phyloP scores from a whole-genome alignment of 225 moss, liverwort and hornwort genomes.

The Pseudoscleropodium purum region DNA sequence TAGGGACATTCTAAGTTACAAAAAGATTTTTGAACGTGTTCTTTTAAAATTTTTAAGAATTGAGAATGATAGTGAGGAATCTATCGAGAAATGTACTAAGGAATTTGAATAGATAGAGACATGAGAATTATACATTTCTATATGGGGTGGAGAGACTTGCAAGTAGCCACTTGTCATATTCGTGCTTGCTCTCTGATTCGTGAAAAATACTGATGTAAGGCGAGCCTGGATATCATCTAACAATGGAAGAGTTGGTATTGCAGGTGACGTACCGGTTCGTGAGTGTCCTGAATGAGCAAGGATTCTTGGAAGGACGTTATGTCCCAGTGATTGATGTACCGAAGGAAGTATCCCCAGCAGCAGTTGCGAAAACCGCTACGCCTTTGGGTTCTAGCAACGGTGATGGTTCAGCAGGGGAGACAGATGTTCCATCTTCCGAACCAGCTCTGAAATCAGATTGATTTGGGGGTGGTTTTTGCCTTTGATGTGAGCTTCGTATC shows the following conservation, averaged over 20 bases:
- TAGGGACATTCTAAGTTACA: not conserved
- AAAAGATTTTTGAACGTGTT: not conserved
- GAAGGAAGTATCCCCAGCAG: not conserved
- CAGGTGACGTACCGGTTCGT: conserved; percentile 95
- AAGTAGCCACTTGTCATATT: not conserved
- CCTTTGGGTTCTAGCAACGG: conserved; percentile 41
- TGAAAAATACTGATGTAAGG: not conserved
- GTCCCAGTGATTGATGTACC: conserved; percentile 66
- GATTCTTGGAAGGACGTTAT: conserved; percentile 91
- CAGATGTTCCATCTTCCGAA: conserved; percentile 31
- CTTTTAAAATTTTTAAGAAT: too few relatives aligned
- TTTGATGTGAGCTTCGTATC: not conserved
- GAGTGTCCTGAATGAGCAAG: conserved; percentile 98
- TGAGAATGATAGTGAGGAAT: not conserved
- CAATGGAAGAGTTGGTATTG: not conserved
- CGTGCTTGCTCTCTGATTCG: not conserved
- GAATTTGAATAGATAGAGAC: not conserved
- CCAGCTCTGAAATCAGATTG: conserved; percentile 42
- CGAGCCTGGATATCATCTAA: not conserved
- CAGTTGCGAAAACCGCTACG: not conserved
- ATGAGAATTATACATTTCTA: not conserved
- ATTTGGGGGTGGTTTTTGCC: not conserved
- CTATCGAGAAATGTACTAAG: not conserved
- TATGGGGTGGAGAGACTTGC: not conserved
- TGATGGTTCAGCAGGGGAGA: conserved; percentile 46